phyloP scores from a whole-genome alignment of 495 filamentous ascomycete species.

The Hypoxylon trugodes region DNA sequence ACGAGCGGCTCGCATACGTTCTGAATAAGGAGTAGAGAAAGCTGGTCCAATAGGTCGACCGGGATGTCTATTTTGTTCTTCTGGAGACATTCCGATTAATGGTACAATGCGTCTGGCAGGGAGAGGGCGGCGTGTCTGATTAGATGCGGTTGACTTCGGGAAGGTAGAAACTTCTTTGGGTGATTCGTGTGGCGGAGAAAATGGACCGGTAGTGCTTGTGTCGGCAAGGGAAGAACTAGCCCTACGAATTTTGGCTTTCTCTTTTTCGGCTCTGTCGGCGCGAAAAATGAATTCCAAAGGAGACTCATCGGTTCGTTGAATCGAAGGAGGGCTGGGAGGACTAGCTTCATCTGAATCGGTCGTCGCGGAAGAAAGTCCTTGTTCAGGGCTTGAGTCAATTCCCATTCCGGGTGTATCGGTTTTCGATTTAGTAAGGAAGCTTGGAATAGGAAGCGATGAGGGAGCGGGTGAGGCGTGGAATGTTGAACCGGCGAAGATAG shows the following conservation, averaged over 20 bases:
- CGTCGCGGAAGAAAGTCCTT: conserved; percentile 49
- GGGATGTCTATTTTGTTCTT: conserved; percentile 70
- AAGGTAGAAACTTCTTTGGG: conserved; percentile 48
- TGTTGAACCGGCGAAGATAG: conserved; percentile 88
- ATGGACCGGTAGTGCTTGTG: conserved; percentile 39
- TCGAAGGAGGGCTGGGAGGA: conserved; percentile 38
- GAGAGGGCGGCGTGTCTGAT: conserved; percentile 40
- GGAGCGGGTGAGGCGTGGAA: conserved; percentile 96
- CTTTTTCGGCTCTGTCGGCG: conserved; percentile 80
- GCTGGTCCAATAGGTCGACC: conserved; percentile 65
- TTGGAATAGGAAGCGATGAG: conserved; percentile 90
- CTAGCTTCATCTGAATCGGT: conserved; percentile 57
- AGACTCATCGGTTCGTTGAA: conserved; percentile 65
- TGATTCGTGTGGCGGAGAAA: conserved; percentile 45
- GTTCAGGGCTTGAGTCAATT: conserved; percentile 42
- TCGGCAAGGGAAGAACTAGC: conserved; percentile 54
- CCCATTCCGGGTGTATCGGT: conserved; percentile 64
- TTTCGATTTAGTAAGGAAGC: conserved; percentile 85
- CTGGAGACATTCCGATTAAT: conserved; percentile 69
- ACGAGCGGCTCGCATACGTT: conserved; percentile 67
- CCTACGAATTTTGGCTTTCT: conserved; percentile 67
- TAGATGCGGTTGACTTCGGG: conserved; percentile 37
- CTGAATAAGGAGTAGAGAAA: conserved; percentile 72
- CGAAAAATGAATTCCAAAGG: conserved; percentile 90
- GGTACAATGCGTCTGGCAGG: conserved; percentile 47